These are phyloP conservation scores for Salix koriyanagi DNA, from an alignment of 345 rosid species.

Conservation along the genomic window DNA sequence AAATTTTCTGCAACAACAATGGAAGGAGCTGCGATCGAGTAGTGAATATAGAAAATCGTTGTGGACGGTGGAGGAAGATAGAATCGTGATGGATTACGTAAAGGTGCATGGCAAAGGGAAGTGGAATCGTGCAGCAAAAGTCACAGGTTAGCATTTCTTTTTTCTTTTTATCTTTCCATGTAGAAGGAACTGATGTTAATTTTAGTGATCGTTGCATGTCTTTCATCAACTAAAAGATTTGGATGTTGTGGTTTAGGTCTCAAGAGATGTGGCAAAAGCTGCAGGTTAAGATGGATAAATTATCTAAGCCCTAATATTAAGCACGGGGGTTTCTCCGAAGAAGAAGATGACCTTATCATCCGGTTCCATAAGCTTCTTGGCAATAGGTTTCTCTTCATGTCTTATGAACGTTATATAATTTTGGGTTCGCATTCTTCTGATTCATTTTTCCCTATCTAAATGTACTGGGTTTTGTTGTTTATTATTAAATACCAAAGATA, in stretches of 20 bases:
- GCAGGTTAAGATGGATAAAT: slow-evolving; percentile 41
- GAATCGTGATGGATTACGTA: slow-evolving; percentile 38
- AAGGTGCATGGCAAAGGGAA: slow-evolving; percentile 56
- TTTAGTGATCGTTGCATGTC: too few relatives aligned
- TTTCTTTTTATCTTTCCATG: not conserved
- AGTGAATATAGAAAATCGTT: not conserved
- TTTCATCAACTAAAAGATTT: too few relatives aligned
- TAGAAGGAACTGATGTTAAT: too few relatives aligned
- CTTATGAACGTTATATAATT: not conserved
- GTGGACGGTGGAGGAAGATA: too few relatives aligned
- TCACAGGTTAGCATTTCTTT: not conserved
- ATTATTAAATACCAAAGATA: not conserved
- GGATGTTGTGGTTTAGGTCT: too few relatives aligned
- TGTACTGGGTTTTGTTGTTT: not conserved
- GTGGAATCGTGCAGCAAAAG: slow-evolving; percentile 53
- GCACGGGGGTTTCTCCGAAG: slow-evolving; percentile 34
- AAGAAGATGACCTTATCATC: slow-evolving; percentile 40
- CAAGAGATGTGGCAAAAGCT: slow-evolving; percentile 27
- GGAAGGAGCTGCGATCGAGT: not conserved
- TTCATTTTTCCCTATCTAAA: too few relatives aligned
- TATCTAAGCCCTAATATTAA: slow-evolving; percentile 39
- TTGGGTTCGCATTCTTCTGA: not conserved
- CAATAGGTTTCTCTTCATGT: not conserved
- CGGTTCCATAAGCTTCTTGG: too few relatives aligned
- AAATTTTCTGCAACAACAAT: not conserved